Percentiles rank a stretch among this genome's conserved stretches.
phyloP scores from a whole-genome alignment of 192 early-diverging fungal genomes.

The Coemansia sp. region DNA sequence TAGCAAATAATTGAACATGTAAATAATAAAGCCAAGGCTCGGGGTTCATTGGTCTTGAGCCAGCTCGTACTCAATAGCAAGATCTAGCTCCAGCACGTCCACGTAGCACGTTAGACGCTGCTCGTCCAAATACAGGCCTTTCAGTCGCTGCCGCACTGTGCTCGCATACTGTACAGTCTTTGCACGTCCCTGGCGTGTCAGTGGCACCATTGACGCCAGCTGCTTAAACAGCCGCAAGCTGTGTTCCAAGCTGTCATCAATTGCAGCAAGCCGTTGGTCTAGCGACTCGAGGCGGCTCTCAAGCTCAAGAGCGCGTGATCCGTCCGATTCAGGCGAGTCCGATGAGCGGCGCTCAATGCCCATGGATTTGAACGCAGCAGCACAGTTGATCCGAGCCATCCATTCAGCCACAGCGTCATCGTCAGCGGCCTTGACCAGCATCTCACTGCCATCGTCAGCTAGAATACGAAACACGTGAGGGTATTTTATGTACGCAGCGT shows the following conservation, averaged over 20 bases:
- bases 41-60: conserved; percentile 1
- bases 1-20: conserved; percentile 4
- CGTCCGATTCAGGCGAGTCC: neutral
- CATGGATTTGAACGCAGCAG: conserved; percentile 67
- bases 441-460: conserved; percentile 68
- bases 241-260: conserved; percentile 53
- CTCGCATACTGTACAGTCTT: conserved; percentile 55
- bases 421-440: conserved; percentile 64
- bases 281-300: conserved; percentile 51
- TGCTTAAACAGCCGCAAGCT: conserved; percentile 63
- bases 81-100: conserved; percentile 64
- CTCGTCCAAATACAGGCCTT: conserved; percentile 58
- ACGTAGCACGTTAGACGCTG: conserved; percentile 70
- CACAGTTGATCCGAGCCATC: conserved; percentile 80
- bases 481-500: conserved; percentile 71
- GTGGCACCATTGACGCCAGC: conserved; percentile 66
- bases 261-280: conserved; percentile 52
- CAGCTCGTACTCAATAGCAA: conserved; percentile 54
- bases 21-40: neutral
- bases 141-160: conserved; percentile 50
- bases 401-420: conserved; percentile 75
- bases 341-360: conserved; percentile 37
- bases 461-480: conserved; percentile 75
- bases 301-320: conserved; percentile 33
- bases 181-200: conserved; percentile 64